These are phyloP conservation scores for Trapa bicornis DNA, from an alignment of 345 rosid genomes.

Conservation along the genomic window DNA sequence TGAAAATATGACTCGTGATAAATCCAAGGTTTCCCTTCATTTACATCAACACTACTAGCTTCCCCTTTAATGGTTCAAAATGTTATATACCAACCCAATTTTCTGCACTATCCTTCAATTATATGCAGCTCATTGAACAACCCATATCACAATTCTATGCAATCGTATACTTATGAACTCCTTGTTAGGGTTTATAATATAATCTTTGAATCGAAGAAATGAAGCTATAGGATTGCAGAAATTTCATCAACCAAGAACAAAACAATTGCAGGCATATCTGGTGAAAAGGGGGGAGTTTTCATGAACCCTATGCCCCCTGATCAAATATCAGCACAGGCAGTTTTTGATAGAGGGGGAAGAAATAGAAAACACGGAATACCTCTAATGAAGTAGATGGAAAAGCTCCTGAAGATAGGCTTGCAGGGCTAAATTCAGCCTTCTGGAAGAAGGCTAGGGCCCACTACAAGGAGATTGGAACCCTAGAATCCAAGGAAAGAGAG, in stretches of 20 bases:
- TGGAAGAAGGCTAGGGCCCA: constrained; percentile 17
- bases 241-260: neutral
- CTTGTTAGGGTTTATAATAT: too few relatives aligned
- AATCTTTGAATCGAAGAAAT: neutral
- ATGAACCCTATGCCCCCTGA: neutral
- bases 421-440: constrained; percentile 8
- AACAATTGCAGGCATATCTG: too few relatives aligned
- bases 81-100: neutral
- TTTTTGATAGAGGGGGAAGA: neutral
- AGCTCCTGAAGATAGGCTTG: constrained; percentile 15
- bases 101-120: neutral
- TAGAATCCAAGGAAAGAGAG: constrained; percentile 17
- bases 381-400: constrained; percentile 18
- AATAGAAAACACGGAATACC: constrained; percentile 15
- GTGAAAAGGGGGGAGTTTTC: too few relatives aligned
- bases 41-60: neutral
- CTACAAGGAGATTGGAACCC: constrained; percentile 16
- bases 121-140: neutral
- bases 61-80: neutral
- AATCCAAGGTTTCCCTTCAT: neutral
- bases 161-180: neutral
- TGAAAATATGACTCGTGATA: neutral
- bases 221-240: neutral
- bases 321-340: neutral
- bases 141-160: neutral